Conservation (phyloP, 371 early-diverging fungal species). For the Polyrhizophydium stewartii region DNA sequence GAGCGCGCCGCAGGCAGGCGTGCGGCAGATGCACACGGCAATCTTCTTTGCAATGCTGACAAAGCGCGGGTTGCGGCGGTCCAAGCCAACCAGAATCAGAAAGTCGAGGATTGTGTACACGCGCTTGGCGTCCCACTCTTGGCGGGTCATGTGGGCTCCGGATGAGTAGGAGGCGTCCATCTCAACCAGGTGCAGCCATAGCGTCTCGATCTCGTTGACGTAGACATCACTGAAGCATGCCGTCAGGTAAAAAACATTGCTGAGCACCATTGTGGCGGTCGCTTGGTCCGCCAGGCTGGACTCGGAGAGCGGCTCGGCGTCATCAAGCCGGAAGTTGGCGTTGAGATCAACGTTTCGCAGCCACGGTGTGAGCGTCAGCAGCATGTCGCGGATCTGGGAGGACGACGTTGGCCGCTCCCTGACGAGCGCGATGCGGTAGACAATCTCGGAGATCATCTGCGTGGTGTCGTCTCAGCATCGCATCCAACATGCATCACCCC, state of each 20-base stretch:
- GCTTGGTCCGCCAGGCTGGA: background rate
- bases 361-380: conserved; percentile 83
- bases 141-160: background rate
- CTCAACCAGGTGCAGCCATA: conserved; percentile 79
- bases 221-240: conserved; percentile 74
- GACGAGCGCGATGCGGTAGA: conserved; percentile 70
- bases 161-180: background rate
- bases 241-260: conserved; percentile 81
- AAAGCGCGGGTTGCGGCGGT: conserved; percentile 74
- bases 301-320: background rate
- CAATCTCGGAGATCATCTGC: conserved; percentile 70
- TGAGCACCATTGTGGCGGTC: conserved; percentile 51
- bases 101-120: conserved; percentile 68
- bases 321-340: background rate
- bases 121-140: conserved; percentile 36
- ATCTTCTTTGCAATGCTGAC: conserved; percentile 75
- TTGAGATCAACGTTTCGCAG: conserved; percentile 63
- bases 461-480: background rate
- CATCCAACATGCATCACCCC: background rate
- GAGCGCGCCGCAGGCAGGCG: conserved; percentile 54
- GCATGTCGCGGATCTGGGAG: conserved; percentile 45
- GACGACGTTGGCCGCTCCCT: conserved; percentile 33
- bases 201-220: conserved; percentile 68
- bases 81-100: conserved; percentile 63
- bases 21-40: conserved; percentile 73